Evolutionary conservation across 1,139 yeast species (phyloP).

Genomic region (Kurtzmaniella quercitrusa): DNA sequence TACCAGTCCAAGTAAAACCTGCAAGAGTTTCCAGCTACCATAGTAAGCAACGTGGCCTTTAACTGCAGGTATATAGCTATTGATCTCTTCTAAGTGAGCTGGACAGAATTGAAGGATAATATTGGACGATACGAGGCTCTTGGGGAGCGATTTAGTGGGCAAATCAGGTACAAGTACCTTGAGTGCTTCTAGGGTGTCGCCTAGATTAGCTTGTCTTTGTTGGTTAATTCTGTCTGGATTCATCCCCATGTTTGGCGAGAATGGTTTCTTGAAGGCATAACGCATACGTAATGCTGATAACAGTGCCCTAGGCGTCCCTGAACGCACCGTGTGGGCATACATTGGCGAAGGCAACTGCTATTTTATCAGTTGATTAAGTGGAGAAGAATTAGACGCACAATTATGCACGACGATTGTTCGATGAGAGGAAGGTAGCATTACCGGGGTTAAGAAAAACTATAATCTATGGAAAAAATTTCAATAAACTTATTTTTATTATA

Average conservation of each 20-base stretch:
- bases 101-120: constrained; percentile 65
- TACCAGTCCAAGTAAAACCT: constrained; percentile 49
- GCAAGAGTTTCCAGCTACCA: constrained; percentile 51
- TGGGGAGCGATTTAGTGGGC: constrained; percentile 48
- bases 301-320: background rate
- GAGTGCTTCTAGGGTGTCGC: constrained; percentile 51
- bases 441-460: background rate
- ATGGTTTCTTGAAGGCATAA: constrained; percentile 1
- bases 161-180: constrained; percentile 54
- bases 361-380: background rate
- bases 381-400: background rate
- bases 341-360: background rate
- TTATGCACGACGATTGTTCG: background rate
- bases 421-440: background rate
- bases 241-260: background rate
- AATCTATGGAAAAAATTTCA: too few relatives aligned
- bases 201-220: constrained; percentile 52
- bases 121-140: constrained; percentile 42
- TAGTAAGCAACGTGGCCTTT: constrained; percentile 58
- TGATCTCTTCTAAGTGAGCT: constrained; percentile 41
- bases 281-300: background rate
- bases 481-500: too few relatives aligned
- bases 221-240: constrained; percentile 11
- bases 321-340: background rate
- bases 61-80: constrained; percentile 55